Base-by-base conservation (phyloP, 1,284 basidiomycete species). In the Pisolithus thermaeus region DNA sequence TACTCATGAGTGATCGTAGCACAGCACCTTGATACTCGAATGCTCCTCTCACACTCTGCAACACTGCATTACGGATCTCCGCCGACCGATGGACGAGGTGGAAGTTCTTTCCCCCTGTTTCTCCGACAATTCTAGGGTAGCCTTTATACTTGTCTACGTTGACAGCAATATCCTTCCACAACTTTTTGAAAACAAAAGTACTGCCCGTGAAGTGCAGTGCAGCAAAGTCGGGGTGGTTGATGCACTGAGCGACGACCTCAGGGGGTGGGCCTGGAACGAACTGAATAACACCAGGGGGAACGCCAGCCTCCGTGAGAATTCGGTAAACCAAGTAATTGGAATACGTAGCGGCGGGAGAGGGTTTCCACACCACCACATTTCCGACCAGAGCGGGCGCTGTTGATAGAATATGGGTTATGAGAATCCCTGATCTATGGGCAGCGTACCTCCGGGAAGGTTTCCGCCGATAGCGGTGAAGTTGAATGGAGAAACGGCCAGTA, bases 91-190 rank as follows among this genome's bases (percentile, higher is more conserved):
- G 96, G 47, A 98, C 77, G 52, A 99, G 64, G 74, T 98, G 96
- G 80, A 96, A 98, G 78, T 99, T 98, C 79, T 99, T 99, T 56
- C 96, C 95, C 50, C 94, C 92, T 9, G 92, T 95, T 77, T 98
- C 95, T 30, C 95, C 95, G 11, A 99, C 95, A 56, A 99, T 90
- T 59, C 96, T 80, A 2, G 97, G 96, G 73, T 97, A 99, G 14
- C 82, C 77, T 63, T 76, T 82, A 77, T 97, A 97, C 49, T 76
- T 80, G 68, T 92, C 91, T 52, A 97, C 67, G 74, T 98, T 97
- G 61, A 73, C 68, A 7, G 89, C 89, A 62, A 99, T 97, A 67
- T 96, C 86, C 75, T 94, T 96, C 96, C 96, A 99, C 41, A 99
- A 81, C 67, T 87, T 83, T 71, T 87, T 87, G 85, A 97, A 98